These are phyloP conservation scores for Pythium vanterpoolii DNA, from an alignment of 352 stramenopile species.

Conservation along the genomic window DNA sequence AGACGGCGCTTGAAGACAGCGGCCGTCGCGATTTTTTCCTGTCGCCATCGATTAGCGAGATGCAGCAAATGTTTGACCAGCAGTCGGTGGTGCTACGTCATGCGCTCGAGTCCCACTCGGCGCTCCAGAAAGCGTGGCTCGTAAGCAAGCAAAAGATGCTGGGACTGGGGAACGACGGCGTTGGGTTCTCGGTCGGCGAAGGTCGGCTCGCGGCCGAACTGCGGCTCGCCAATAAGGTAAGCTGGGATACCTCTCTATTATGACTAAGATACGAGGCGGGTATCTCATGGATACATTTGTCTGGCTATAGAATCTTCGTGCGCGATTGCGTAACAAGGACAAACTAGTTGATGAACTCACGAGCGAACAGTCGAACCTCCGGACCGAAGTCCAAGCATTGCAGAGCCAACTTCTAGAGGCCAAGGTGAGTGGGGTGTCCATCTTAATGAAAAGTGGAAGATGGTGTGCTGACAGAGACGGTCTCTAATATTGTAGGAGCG, in stretches of 20 bases:
- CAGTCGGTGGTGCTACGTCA: slow-evolving; percentile 67
- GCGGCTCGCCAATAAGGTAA: slow-evolving; percentile 83
- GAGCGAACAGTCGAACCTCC: slow-evolving; percentile 63
- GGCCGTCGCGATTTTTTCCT: slow-evolving; percentile 75
- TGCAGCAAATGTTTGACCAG: slow-evolving; percentile 88
- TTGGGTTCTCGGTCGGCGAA: slow-evolving; percentile 77
- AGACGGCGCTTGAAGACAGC: slow-evolving; percentile 47
- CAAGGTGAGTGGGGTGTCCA: slow-evolving; percentile 34
- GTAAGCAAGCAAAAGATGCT: slow-evolving; percentile 75
- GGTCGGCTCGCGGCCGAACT: slow-evolving; percentile 74
- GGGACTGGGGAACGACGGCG: slow-evolving; percentile 34
- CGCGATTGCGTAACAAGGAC: slow-evolving; percentile 79
- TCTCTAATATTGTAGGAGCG: slow-evolving; percentile 2
- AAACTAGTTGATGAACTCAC: slow-evolving; percentile 78
- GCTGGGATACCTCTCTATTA: slow-evolving; percentile 2
- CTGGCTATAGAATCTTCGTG: slow-evolving; percentile 63
- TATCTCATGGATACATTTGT: background rate
- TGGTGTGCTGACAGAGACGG: background rate
- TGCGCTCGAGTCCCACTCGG: slow-evolving; percentile 69
- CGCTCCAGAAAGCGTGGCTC: slow-evolving; percentile 73
- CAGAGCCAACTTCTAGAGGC: slow-evolving; percentile 57
- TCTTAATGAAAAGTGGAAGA: background rate
- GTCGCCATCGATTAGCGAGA: slow-evolving; percentile 80
- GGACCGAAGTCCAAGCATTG: slow-evolving; percentile 49
- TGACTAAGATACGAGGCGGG: no score